phyloP scores from a whole-genome alignment of 2,329 filamentous ascomycete genomes.

The Botrytis fabae region DNA sequence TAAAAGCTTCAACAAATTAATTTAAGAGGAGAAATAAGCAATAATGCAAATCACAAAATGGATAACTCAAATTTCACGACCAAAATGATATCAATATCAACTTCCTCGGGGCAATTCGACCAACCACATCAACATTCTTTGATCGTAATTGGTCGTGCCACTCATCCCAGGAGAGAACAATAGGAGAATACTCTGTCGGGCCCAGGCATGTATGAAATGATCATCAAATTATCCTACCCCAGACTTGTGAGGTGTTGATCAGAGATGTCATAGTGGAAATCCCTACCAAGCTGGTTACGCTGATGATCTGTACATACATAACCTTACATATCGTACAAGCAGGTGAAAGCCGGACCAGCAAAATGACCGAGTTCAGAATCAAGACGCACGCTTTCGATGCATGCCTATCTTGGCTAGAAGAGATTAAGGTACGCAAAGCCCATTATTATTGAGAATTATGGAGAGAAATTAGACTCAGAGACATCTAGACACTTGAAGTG shows the following conservation, averaged over 20 bases:
- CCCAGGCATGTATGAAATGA: background rate
- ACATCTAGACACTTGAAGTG: background rate
- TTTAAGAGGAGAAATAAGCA: background rate
- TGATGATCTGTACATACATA: background rate
- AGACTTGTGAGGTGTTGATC: slow-evolving; percentile 13
- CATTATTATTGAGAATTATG: background rate
- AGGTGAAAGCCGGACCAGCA: background rate
- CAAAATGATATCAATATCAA: background rate
- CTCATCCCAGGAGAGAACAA: background rate
- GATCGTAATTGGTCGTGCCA: background rate
- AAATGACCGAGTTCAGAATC: background rate
- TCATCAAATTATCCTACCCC: background rate
- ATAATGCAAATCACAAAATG: background rate
- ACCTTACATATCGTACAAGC: background rate
- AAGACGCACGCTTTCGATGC: background rate
- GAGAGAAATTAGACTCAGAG: background rate
- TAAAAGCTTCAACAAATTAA: background rate
- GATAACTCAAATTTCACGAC: background rate
- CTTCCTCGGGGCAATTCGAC: background rate
- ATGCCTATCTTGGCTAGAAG: background rate
- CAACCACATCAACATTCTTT: background rate
- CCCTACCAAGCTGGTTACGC: background rate
- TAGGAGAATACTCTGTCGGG: background rate
- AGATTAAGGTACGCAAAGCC: background rate
- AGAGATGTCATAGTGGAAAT: slow-evolving; percentile 1